Evolutionary conservation across 352 stramenopile genomes (phyloP), one percentile per base, ranked within the genome.

Genomic region (Globisporangium alternatum): DNA sequence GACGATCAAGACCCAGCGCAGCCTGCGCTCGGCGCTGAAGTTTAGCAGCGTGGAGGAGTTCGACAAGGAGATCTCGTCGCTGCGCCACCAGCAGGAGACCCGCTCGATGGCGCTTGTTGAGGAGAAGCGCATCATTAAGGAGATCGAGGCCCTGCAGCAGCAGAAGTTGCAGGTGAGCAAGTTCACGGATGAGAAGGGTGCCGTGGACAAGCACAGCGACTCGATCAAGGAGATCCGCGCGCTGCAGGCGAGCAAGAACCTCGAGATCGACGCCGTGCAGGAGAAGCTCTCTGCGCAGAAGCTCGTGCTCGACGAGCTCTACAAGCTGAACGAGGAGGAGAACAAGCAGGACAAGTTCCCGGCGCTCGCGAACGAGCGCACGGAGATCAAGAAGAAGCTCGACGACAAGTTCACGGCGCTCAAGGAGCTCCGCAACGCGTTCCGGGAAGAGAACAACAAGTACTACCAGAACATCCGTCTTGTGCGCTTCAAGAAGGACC

Each of bases 61-160:
- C 62, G 92, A 98, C 7, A 78, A 86, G 47, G 88, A 96, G 68
- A 98, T 99, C 67, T 62, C 76, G 9, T 75, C 86, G 62, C 79
- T 99, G 35, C 81, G 96, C 64, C 72, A 86, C 65, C 82, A 87
- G 66, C 97, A 99, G 78, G 90, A 98, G 80, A 98, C 95, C 6
- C 94, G 84, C 47, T 98, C 93, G 65, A 99, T 99, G 97, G 92
- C 85, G 60, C 75, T 99, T 5, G 89, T 82, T 28, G 97, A 98
- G 56, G 97, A 99, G 75, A 99, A 99, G 89, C 93, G 91, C 54
- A 80, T 99, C 31, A 95, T 99, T 70, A 98, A 98, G 78, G 95
- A 99, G 68, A 98, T 99, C 64, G 95, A 98, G 64, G 77, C 78
- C 22, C 69, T 98, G 31, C 81, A 97, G 68, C 62, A 78, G 30